phyloP scores from a whole-genome alignment of 179 eudicot species.

The Corrigiola litoralis region DNA sequence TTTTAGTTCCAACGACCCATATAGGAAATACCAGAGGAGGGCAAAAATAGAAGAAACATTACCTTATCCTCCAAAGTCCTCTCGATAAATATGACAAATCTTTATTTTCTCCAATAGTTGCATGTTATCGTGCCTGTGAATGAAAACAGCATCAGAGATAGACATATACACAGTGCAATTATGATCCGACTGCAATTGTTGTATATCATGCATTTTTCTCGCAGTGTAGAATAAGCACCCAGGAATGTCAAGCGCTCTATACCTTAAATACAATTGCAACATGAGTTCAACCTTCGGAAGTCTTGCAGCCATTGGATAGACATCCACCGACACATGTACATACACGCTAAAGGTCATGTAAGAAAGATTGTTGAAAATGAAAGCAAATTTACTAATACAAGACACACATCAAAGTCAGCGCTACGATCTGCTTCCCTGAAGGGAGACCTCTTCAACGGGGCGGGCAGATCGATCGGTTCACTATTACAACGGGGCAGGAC shows the following conservation, averaged over 20 bases:
- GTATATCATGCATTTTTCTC: neutral
- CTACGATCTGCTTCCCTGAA: slow-evolving; percentile 91
- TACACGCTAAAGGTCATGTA: slow-evolving; percentile 48
- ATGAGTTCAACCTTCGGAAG: slow-evolving; percentile 92
- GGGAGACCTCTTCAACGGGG: too few relatives aligned
- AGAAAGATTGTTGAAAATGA: neutral
- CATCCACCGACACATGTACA: slow-evolving; percentile 82
- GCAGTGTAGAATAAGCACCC: neutral
- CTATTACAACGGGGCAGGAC: too few relatives aligned
- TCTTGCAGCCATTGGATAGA: slow-evolving; percentile 69
- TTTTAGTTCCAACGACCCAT: too few relatives aligned
- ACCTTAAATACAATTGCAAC: slow-evolving; percentile 82
- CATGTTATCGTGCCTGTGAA: slow-evolving; percentile 84
- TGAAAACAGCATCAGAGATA: slow-evolving; percentile 3
- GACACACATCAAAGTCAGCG: slow-evolving; percentile 77
- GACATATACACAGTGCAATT: neutral
- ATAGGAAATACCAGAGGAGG: too few relatives aligned
- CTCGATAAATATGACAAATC: slow-evolving; percentile 83
- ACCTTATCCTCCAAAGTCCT: slow-evolving; percentile 88
- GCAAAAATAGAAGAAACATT: slow-evolving; percentile 9
- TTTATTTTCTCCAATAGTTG: slow-evolving; percentile 92
- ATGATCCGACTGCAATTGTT: neutral
- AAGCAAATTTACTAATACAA: slow-evolving; percentile 8
- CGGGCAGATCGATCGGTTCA: too few relatives aligned
- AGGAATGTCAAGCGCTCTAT: slow-evolving; percentile 3